Percentiles rank a stretch among this genome's conserved stretches.
Evolutionary conservation across 306 rosid genomes (phyloP).

Genomic region (Macrotyloma uniflorum): DNA sequence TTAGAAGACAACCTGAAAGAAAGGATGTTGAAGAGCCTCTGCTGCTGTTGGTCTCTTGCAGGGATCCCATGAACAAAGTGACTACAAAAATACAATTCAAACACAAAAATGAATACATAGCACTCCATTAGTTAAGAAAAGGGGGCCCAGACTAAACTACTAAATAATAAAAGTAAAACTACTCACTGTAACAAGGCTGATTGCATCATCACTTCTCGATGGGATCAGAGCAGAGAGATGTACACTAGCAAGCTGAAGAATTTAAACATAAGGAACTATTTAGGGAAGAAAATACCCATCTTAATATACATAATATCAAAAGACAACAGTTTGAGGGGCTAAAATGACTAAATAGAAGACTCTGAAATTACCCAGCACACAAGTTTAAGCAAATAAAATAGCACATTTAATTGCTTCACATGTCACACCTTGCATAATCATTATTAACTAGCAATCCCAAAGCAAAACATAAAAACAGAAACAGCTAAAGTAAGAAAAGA

Average conservation of each 20-base stretch:
- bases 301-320: not conserved
- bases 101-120: not conserved
- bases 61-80: slow-evolving; percentile 98
- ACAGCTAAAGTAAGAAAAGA: not conserved
- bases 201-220: slow-evolving; percentile 71
- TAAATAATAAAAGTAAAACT: slow-evolving; percentile 3
- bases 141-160: not conserved
- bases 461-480: slow-evolving; percentile 5
- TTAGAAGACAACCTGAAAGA: slow-evolving; percentile 68
- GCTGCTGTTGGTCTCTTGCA: slow-evolving; percentile 90
- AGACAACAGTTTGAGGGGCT: not conserved
- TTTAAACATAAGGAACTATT: slow-evolving; percentile 10
- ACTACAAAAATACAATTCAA: slow-evolving; percentile 43
- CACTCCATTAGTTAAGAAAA: not conserved
- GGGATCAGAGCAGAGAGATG: slow-evolving; percentile 73
- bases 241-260: slow-evolving; percentile 64
- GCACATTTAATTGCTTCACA: slow-evolving; percentile 2
- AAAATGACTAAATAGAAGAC: not conserved
- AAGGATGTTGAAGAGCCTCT: slow-evolving; percentile 96
- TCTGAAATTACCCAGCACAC: not conserved
- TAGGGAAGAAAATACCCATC: slow-evolving; percentile 16
- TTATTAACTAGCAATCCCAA: not conserved
- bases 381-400: not conserved
- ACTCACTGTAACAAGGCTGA: slow-evolving; percentile 82
- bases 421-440: not conserved